Evolutionary conservation across 768 basidiomycete species (phyloP).

Genomic region (Cystoderma amianthinum): DNA sequence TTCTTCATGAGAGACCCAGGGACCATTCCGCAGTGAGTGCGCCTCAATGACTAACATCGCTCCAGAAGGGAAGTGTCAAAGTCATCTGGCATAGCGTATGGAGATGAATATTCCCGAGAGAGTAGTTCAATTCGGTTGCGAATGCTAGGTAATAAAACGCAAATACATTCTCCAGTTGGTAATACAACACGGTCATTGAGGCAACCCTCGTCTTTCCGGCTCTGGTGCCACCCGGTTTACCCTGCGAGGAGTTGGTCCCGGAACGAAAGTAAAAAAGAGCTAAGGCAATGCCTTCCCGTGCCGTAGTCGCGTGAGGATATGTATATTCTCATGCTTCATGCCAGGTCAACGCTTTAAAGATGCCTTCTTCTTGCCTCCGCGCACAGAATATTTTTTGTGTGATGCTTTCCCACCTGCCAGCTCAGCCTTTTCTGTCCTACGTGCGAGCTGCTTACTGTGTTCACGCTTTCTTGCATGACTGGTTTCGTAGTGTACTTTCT

Average conservation of each 20-base stretch:
- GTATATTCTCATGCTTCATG: background rate
- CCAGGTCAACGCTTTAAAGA: slow-evolving; percentile 12
- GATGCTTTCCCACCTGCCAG: slow-evolving; percentile 59
- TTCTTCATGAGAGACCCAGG: slow-evolving; percentile 2
- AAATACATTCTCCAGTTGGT: background rate
- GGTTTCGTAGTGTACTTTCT: slow-evolving; percentile 64
- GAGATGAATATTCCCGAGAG: background rate
- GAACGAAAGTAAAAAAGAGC: background rate
- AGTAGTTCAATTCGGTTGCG: background rate
- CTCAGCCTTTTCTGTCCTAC: slow-evolving; percentile 67
- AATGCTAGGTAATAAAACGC: background rate
- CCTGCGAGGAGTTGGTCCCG: background rate
- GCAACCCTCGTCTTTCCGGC: no score
- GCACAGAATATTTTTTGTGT: slow-evolving; percentile 23
- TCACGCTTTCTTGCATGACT: slow-evolving; percentile 59
- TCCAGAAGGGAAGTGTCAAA: background rate
- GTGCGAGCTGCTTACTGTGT: slow-evolving; percentile 52
- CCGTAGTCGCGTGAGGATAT: background rate
- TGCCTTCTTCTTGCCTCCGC: slow-evolving; percentile 12
- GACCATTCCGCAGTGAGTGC: background rate
- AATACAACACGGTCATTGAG: background rate
- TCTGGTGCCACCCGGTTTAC: background rate
- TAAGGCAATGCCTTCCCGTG: background rate
- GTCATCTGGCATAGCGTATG: background rate
- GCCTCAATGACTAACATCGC: background rate